Percentiles rank a stretch among this genome's conserved stretches.
These are phyloP conservation scores for Trichoderma parareesei DNA, from an alignment of 495 filamentous ascomycete genomes.

Conservation along the genomic window DNA sequence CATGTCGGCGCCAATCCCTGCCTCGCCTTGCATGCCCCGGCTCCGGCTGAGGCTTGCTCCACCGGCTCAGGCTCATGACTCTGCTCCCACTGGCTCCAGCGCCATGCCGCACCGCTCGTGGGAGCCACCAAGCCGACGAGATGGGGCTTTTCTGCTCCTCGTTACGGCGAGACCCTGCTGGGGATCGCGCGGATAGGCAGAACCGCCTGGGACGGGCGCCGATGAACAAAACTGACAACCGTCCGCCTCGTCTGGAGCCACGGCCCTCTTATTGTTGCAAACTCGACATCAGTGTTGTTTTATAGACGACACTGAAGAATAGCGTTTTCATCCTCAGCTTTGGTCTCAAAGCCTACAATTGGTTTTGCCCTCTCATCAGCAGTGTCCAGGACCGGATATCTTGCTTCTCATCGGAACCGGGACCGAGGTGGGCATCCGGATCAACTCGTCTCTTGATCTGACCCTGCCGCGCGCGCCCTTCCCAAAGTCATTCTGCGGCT, in stretches of 20 bases:
- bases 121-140: constrained; percentile 4
- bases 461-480: constrained; percentile 4
- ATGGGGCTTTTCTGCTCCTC: not conserved
- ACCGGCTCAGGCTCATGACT: constrained; percentile 10
- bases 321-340: not conserved
- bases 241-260: constrained; percentile 1
- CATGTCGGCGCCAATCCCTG: constrained; percentile 6
- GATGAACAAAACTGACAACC: constrained; percentile 6
- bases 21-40: constrained; percentile 1
- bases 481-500: not conserved
- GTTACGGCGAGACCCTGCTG: not conserved
- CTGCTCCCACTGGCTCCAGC: constrained; percentile 8
- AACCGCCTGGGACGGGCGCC: not conserved
- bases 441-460: not conserved
- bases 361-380: not conserved
- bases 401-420: not conserved
- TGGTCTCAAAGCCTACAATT: not conserved
- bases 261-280: not conserved
- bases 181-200: constrained; percentile 6
- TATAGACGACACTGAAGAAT: not conserved
- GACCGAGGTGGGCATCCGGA: constrained; percentile 1
- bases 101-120: constrained; percentile 7
- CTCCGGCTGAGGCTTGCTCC: constrained; percentile 2
- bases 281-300: not conserved
- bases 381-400: not conserved